phyloP scores from a whole-genome alignment of 1,284 basidiomycete species.

The Ganoderma lingzhi region DNA sequence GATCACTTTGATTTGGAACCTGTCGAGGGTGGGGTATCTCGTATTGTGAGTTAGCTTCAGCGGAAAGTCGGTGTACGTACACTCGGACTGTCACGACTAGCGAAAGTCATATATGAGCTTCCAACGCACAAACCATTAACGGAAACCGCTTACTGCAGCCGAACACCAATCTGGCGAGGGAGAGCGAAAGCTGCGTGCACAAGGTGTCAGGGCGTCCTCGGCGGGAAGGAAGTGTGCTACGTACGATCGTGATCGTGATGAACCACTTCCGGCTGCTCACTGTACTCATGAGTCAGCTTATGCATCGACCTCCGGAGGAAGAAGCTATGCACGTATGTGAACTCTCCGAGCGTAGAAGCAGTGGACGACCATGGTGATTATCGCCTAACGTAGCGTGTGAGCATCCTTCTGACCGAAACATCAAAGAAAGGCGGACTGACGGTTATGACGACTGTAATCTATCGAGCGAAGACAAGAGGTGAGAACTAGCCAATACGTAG shows the following conservation, averaged over 20 bases:
- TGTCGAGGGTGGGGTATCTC: background rate
- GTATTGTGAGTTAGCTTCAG: background rate
- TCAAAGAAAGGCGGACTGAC: background rate
- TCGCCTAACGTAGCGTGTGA: slow-evolving; percentile 10
- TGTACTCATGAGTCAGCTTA: background rate
- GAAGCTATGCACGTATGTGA: slow-evolving; percentile 15
- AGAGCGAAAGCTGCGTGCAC: slow-evolving; percentile 13
- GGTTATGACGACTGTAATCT: slow-evolving; percentile 23
- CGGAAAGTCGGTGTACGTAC: background rate
- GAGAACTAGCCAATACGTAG: background rate
- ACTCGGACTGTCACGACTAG: slow-evolving; percentile 9
- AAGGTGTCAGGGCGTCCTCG: background rate
- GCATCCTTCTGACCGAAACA: background rate
- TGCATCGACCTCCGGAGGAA: background rate
- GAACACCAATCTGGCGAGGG: slow-evolving; percentile 14
- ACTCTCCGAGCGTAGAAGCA: slow-evolving; percentile 29
- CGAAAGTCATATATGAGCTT: background rate
- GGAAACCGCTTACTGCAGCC: slow-evolving; percentile 6
- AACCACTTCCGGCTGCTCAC: slow-evolving; percentile 21
- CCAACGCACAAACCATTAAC: no score
- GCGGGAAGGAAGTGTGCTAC: background rate
- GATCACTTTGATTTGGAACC: slow-evolving; percentile 14
- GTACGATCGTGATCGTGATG: background rate
- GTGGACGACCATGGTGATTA: slow-evolving; percentile 27
- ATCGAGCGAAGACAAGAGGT: no score